Evolutionary conservation across 176 grass and related monocot genomes (phyloP), one percentile per base, ranked within the genome.

Genomic region (Thalia dealbata): DNA sequence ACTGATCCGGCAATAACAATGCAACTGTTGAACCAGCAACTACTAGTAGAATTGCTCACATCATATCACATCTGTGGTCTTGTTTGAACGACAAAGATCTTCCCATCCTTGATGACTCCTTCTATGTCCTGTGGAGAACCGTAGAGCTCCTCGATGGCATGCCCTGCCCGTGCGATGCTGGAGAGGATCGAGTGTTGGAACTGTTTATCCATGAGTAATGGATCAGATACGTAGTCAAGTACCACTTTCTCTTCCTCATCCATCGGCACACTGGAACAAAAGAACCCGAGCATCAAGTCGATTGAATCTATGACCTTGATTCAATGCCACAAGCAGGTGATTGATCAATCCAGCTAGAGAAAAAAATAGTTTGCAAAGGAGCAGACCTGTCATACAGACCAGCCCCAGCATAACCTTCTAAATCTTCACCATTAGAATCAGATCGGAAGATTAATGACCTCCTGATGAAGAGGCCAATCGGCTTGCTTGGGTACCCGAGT

Each of bases 341-440:
- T 15, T 38, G 32, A 38, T 3, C 21, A 72, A 72, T 72, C 26
- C 9, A 72, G 70, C 51, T 3, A 38, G 25, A 71, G 30, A 68
- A 75, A 67, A 50, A n/a, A n/a, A n/a, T n/a, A n/a, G n/a, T n/a
- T n/a, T n/a, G 45, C 12, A 0, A 45, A 44, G 44, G 18, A 27
- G 35, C 62, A 70, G 66, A 99, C 95, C 95, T 99, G 67, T 99
- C 95, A 56, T 99, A 99, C 25, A 99, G 84, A 56, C 95, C 95
- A 64, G 95, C 95, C 76, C 95, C 95, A 71, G 95, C 95, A 51
- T 99, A 99, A 73, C 95, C 95, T 91, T 99, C 95, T 68, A 99
- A 77, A 83, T 99, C 95, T 77, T 99, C 95, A 0, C 95, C 95
- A 3, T 99, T 99, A 46, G 95, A 99, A 67, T 99, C 95, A 10